Evolutionary conservation across 192 early-diverging fungal genomes (phyloP).

Genomic region (Podila minutissima): DNA sequence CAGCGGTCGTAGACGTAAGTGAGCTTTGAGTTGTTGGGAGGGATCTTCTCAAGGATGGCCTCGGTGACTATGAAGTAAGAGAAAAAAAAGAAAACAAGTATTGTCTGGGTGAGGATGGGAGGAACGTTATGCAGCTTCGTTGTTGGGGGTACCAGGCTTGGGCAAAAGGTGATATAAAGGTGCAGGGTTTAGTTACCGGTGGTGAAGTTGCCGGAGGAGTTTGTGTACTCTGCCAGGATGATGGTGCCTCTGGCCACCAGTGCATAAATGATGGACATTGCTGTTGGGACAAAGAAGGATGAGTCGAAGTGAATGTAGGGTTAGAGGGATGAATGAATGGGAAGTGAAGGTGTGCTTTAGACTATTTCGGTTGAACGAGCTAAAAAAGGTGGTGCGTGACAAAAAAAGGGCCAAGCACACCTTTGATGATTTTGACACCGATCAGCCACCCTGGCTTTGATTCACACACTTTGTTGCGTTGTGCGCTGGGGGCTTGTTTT

Average conservation of each 20-base stretch:
- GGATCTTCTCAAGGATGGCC: conserved; percentile 89
- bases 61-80: conserved; percentile 68
- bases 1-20: conserved; percentile 92
- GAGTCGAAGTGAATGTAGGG: not conserved
- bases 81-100: not conserved
- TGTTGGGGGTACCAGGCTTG: too few relatives aligned
- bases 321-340: not conserved
- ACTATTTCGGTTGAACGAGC: not conserved
- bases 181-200: conserved; percentile 54
- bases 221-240: conserved; percentile 87
- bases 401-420: too few relatives aligned
- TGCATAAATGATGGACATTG: conserved; percentile 83
- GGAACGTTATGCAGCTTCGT: too few relatives aligned
- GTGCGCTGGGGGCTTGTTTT: too few relatives aligned
- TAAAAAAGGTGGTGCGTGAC: not conserved
- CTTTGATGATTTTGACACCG: not conserved
- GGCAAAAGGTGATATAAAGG: not conserved
- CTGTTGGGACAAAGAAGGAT: not conserved
- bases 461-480: not conserved
- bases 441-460: not conserved
- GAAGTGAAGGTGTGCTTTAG: not conserved
- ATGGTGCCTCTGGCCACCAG: conserved; percentile 80
- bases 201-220: conserved; percentile 84
- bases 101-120: not conserved
- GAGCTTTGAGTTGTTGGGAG: conserved; percentile 89